Evolutionary conservation across 441 rosid species (phyloP).

Genomic region (Metrosideros polymorpha): DNA sequence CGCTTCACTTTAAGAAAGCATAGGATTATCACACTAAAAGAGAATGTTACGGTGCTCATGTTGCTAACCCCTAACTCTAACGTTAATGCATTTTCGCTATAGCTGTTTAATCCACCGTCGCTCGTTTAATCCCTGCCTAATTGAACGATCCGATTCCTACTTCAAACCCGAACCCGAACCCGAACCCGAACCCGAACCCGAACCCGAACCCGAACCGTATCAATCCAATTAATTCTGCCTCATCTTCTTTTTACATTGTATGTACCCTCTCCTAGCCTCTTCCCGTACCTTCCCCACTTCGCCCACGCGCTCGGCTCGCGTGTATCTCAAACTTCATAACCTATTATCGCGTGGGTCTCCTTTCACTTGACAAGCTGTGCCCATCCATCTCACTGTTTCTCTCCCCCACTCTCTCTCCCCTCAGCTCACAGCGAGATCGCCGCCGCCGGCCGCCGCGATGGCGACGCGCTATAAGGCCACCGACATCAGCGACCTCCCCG

Average conservation of each 20-base stretch:
- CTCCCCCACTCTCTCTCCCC: not conserved
- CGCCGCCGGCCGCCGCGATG: slow-evolving; percentile 8
- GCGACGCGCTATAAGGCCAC: not conserved
- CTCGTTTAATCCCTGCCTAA: not conserved
- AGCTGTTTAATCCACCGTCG: not conserved
- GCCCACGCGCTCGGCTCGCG: not conserved
- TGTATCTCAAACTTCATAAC: not conserved
- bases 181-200: not conserved
- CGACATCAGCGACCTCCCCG: slow-evolving; percentile 54
- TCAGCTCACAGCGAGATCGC: not conserved
- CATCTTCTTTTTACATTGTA: not conserved
- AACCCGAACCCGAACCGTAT: not conserved
- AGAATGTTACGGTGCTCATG: too few species aligned
- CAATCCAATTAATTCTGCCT: too few species aligned
- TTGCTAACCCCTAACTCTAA: too few species aligned
- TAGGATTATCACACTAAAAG: too few species aligned
- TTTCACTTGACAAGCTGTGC: not conserved
- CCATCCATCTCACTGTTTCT: not conserved
- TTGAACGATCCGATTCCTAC: not conserved
- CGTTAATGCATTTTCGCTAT: too few species aligned
- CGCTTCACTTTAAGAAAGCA: too few species aligned
- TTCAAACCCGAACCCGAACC: not conserved
- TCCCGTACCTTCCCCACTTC: not conserved
- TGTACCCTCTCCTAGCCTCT: not conserved
- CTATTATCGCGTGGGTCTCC: not conserved